phyloP scores from a whole-genome alignment of 2,329 filamentous ascomycete genomes.

The Sclerotinia glacialis region DNA sequence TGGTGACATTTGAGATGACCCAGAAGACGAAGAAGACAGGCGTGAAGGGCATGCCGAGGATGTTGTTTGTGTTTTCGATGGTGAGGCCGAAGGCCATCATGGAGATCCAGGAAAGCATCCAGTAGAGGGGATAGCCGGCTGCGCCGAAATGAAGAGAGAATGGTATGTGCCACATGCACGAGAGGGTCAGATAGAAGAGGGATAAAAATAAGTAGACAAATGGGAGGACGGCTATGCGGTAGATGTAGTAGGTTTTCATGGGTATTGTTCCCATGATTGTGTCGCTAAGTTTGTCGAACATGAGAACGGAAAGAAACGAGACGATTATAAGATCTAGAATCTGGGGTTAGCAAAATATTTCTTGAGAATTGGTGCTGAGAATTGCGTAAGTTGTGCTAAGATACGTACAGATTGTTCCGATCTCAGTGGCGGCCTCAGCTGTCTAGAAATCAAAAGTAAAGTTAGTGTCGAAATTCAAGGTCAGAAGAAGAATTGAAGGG shows the following conservation, averaged over 20 bases:
- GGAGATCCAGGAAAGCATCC: slow-evolving; percentile 29
- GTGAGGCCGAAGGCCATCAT: slow-evolving; percentile 30
- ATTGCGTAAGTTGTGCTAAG: neutral
- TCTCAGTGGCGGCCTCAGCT: slow-evolving; percentile 29
- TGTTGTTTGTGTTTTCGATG: slow-evolving; percentile 28
- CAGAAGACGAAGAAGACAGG: slow-evolving; percentile 31
- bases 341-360: neutral
- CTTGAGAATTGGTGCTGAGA: neutral
- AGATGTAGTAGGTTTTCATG: slow-evolving; percentile 23
- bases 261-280: slow-evolving; percentile 28
- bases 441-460: neutral
- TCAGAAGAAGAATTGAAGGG: neutral
- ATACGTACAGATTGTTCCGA: slow-evolving; percentile 29
- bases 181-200: slow-evolving; percentile 26
- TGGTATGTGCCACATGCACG: slow-evolving; percentile 27
- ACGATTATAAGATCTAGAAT: slow-evolving; percentile 28
- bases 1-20: slow-evolving; percentile 29
- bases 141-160: slow-evolving; percentile 26
- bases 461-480: neutral
- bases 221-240: slow-evolving; percentile 25
- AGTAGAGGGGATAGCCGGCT: slow-evolving; percentile 28
- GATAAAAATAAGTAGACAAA: slow-evolving; percentile 26
- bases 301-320: slow-evolving; percentile 29
- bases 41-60: slow-evolving; percentile 28
- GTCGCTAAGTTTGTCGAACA: slow-evolving; percentile 28